Base-by-base conservation (phyloP, 768 basidiomycete genomes). In the Tephrocybe sp. region DNA sequence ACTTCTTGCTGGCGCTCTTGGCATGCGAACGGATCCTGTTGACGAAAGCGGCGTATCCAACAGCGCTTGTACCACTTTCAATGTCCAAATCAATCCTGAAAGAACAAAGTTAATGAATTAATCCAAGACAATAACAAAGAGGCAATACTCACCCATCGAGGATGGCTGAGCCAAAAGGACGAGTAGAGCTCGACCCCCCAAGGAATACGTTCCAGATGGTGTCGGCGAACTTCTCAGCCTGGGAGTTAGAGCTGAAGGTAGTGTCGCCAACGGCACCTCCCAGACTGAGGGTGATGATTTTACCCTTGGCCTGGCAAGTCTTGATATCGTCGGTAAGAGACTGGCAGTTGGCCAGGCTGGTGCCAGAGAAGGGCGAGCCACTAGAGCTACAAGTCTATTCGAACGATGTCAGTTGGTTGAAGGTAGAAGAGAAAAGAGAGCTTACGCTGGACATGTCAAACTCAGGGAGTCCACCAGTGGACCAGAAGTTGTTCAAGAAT, bases 151-250 rank as follows among this genome's bases (percentile, higher is more conserved):
- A 82, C 82, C 82, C 84, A 48, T 85, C 85, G 30, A 86, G 72
- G 12, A 84, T 76, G 1, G 82, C 84, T 40, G 64, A 52, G 11
- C 84, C 85, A 57, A 86, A 86, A 0, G 85, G 84, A 45, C 84
- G 69, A 4, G 74, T 82, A 19, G 61, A 61, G 50, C 77, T 80
- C 1, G 69, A 71, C 12, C 85, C 84, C 8, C 82, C 84, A 16
- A 87, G 70, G 69, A 86, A 85, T n/a, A 80, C 55, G 61, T 83
- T 73, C 85, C 84, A 87, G 38, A 86, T 72, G 1, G 75, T 77
- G 42, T 79, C 68, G 0, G 80, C 83, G 57, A 83, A 86, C 5
- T 64, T 58, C 31, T 66, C 46, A 1, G 77, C 83, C 59, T 82
- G 73, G 0, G 70, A 58, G 42, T 80, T 79, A 21, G 74, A 77